These are phyloP conservation scores for Nigrospora sphaerica DNA, from an alignment of 2,329 filamentous ascomycete genomes.

Conservation along the genomic window DNA sequence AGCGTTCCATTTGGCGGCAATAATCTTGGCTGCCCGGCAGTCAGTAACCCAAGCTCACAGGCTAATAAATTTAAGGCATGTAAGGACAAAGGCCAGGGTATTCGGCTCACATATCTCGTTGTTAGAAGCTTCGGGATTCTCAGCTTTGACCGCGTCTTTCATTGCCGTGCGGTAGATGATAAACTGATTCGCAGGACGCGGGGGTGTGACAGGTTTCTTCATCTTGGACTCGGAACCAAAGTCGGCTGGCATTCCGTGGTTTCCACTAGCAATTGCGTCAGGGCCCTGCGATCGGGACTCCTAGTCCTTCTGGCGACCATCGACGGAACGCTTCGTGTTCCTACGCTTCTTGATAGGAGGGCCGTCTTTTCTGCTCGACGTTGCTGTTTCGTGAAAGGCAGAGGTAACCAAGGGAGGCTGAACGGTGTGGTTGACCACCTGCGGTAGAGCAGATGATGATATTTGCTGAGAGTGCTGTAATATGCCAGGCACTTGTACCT, in stretches of 20 bases:
- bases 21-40: not conserved
- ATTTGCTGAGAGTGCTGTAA: no score
- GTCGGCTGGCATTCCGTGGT: not conserved
- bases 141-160: not conserved
- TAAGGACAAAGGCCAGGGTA: not conserved
- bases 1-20: not conserved
- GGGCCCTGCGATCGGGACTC: not conserved
- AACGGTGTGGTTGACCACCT: no score
- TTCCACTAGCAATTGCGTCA: not conserved
- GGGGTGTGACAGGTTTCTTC: not conserved
- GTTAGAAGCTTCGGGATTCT: not conserved
- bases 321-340: not conserved
- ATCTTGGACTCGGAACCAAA: not conserved
- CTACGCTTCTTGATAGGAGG: not conserved
- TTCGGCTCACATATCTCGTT: not conserved
- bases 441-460: no score
- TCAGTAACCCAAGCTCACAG: not conserved
- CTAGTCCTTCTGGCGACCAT: not conserved
- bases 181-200: not conserved
- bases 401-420: no score
- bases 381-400: no score
- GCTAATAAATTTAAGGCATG: not conserved
- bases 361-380: no score
- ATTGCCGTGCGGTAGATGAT: not conserved
- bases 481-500: no score